Conservation (phyloP, 2,329 filamentous ascomycete genomes). For the Aspergillus vadensis region DNA sequence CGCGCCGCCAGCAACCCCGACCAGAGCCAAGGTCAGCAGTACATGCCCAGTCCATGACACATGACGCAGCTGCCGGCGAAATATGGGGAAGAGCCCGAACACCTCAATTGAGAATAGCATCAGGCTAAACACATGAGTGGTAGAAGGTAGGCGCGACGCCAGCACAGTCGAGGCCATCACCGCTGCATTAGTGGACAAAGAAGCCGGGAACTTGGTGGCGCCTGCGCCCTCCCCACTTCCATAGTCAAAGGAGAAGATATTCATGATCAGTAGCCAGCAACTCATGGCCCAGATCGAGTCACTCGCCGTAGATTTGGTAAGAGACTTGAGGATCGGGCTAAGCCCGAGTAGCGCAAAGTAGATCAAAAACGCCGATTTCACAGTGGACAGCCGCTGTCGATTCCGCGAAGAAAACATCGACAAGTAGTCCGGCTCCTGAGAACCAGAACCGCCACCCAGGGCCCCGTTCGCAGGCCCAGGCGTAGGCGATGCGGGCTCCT, state of each 20-base stretch:
- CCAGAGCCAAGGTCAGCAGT: slow-evolving; percentile 71
- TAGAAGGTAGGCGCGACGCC: slow-evolving; percentile 83
- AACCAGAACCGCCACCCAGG: slow-evolving; percentile 24
- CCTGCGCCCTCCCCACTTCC: slow-evolving; percentile 58
- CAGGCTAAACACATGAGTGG: slow-evolving; percentile 90
- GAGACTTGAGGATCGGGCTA: slow-evolving; percentile 91
- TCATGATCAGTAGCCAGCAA: slow-evolving; percentile 88
- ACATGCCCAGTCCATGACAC: slow-evolving; percentile 81
- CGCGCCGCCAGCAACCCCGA: slow-evolving; percentile 77
- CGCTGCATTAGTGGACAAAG: slow-evolving; percentile 89
- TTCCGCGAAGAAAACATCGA: slow-evolving; percentile 55
- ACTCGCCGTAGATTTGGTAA: slow-evolving; percentile 87
- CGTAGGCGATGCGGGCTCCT: slow-evolving; percentile 28
- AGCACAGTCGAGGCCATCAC: slow-evolving; percentile 95
- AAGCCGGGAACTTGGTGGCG: slow-evolving; percentile 56
- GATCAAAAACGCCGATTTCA: slow-evolving; percentile 90
- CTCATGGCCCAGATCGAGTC: slow-evolving; percentile 98
- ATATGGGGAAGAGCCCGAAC: slow-evolving; percentile 96
- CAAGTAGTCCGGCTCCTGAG: slow-evolving; percentile 27
- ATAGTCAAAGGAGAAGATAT: slow-evolving; percentile 98
- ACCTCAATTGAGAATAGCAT: slow-evolving; percentile 97
- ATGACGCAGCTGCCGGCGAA: slow-evolving; percentile 82
- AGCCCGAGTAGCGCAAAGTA: slow-evolving; percentile 90
- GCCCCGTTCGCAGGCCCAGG: slow-evolving; percentile 23
- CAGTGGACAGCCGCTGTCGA: slow-evolving; percentile 71